These are phyloP conservation scores for Chondrostereum purpureum DNA, from an alignment of 1,284 basidiomycete genomes.

Conservation along the genomic window DNA sequence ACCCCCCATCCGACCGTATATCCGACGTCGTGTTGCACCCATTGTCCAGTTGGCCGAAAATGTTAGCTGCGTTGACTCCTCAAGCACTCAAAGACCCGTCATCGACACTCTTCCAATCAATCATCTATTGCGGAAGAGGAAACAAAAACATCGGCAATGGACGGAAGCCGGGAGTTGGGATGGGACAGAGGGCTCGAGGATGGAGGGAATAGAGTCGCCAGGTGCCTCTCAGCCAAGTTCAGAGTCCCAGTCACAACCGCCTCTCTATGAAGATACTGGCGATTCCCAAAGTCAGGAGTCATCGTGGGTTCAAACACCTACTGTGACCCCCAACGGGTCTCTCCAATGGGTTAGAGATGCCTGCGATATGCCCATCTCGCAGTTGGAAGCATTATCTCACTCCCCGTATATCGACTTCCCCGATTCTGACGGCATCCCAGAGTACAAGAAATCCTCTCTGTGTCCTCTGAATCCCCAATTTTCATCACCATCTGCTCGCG, in stretches of 20 bases:
- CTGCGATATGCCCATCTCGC: conserved; percentile 29
- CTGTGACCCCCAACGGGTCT: conserved; percentile 49
- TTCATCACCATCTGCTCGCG: neutral
- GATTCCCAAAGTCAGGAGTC: neutral
- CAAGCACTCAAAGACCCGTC: neutral
- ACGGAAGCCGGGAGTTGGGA: neutral
- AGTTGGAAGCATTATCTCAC: conserved; percentile 30
- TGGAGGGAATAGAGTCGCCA: neutral
- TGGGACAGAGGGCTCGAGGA: neutral
- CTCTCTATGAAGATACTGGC: too few relatives aligned
- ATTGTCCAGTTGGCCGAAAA: too few relatives aligned
- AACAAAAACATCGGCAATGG: neutral
- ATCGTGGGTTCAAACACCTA: conserved; percentile 31
- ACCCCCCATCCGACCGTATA: conserved; percentile 47
- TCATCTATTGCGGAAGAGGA: neutral
- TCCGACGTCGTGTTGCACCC: conserved; percentile 30
- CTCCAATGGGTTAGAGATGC: conserved; percentile 35
- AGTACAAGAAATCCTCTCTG: neutral
- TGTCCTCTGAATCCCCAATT: neutral
- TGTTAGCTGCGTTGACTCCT: neutral
- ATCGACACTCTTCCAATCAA: neutral
- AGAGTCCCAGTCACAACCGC: neutral
- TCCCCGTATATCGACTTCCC: neutral
- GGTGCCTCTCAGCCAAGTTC: neutral
- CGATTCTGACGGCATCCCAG: neutral